Evolutionary conservation across 306 rosid species (phyloP).

Genomic region (Ceratonia siliqua): DNA sequence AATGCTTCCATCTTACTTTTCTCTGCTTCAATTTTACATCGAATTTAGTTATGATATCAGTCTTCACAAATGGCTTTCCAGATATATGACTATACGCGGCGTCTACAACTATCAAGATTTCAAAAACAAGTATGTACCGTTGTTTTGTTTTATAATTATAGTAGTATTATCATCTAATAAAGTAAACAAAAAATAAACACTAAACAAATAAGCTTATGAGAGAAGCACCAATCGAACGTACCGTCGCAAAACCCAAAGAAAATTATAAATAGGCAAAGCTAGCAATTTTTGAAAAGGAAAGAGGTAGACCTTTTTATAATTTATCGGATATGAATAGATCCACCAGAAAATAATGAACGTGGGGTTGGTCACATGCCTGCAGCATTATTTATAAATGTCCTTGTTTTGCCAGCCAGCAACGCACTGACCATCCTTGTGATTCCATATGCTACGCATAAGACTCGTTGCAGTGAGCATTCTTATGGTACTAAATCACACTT

Average conservation of each 20-base stretch:
- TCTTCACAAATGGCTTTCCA: constrained; percentile 12
- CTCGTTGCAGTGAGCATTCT: neutral
- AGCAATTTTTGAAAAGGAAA: neutral
- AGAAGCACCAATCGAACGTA: too few species aligned
- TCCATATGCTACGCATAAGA: neutral
- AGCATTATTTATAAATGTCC: neutral
- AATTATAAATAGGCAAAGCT: too few species aligned
- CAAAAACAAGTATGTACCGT: too few species aligned
- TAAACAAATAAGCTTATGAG: too few species aligned
- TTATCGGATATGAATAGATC: constrained; percentile 12
- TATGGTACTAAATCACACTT: neutral
- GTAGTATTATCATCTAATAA: too few species aligned
- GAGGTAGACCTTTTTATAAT: neutral
- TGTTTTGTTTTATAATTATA: too few species aligned
- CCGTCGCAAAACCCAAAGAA: too few species aligned
- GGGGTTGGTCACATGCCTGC: neutral
- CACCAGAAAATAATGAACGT: constrained; percentile 17
- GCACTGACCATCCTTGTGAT: neutral
- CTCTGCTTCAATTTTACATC: neutral
- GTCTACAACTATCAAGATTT: constrained; percentile 20
- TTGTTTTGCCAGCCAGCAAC: neutral
- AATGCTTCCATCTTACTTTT: too few species aligned
- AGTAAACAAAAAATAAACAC: too few species aligned
- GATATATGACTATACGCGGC: constrained; percentile 22
- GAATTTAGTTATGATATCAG: neutral